Base-by-base conservation (phyloP, 306 rosid species). In the Begonia loranthoides region DNA sequence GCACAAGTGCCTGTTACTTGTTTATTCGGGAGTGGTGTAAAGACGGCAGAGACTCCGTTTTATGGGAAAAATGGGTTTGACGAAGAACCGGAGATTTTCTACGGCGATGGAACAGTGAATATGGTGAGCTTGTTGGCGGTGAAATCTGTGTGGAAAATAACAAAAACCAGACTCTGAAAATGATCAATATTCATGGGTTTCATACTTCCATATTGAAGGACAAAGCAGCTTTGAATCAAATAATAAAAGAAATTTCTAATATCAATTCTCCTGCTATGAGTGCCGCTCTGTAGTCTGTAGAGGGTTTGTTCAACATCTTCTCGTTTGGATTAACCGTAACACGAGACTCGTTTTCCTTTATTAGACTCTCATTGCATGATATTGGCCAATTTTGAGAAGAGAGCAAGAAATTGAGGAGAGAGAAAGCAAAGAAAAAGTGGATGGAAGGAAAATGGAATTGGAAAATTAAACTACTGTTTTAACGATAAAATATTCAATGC, bases 71-170 rank as follows among this genome's bases (percentile, higher is more conserved):
- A 67, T 13, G 77, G 83, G 54, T 90, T 86, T 28, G 95, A 86
- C 47, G 76, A 80, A 50, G 70, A 40, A 0, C 95, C 99, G 0
- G 75, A 86, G 58, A 47, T 76, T 36, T 50, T 41, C 0, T 76
- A 74, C 43, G 94, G 93, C 49, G 88, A 86, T 59, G 94, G 95
- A 57, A 86, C 94, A 11, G 94, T 86, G 74, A 90, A 83, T 58
- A 58, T 70, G 93, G 69, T 39, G 59, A 90, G 93, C 78, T 65
- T 82, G 73, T 36, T 77, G 60, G 99, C 79, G 15, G 82, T 78
- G 50, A 72, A 80, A 34, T 49, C 71, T 0, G 54, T 78, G 0
- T 85, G 99, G 63, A 56, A 15, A 12, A 66, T n/a, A 64, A 65
- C 50, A 60, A 58, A 58, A 78, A 76, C 50, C 87, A 85, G 52